A percentile compares a stretch with the other conserved stretches of the same genome.
These are phyloP conservation scores for Aspergillus neotritici DNA, from an alignment of 2,329 filamentous ascomycete species.

Conservation along the genomic window DNA sequence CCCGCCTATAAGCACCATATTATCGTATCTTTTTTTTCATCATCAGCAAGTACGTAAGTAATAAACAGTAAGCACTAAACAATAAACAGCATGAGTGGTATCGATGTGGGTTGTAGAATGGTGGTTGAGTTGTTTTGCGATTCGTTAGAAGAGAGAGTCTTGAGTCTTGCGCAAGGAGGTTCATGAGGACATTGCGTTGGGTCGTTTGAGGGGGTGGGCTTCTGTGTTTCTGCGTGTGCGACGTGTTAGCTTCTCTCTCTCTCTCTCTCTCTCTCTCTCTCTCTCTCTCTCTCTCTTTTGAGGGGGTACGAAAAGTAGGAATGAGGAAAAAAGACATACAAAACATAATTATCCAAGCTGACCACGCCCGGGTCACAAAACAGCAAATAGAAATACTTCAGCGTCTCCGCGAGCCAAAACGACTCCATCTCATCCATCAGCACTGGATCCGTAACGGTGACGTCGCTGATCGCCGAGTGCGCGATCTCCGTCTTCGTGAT, in stretches of 20 bases:
- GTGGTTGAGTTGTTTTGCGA: too few relatives aligned
- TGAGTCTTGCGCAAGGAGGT: too few relatives aligned
- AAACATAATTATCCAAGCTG: slow-evolving; percentile 43
- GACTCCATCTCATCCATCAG: slow-evolving; percentile 64
- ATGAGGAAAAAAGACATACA: slow-evolving; percentile 30
- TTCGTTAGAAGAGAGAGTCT: too few relatives aligned
- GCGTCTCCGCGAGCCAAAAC: slow-evolving; percentile 59
- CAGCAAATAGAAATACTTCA: slow-evolving; percentile 46
- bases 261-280: too few relatives aligned
- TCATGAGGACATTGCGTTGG: slow-evolving; percentile 14
- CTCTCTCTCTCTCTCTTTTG: too few relatives aligned
- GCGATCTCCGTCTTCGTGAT: slow-evolving; percentile 58
- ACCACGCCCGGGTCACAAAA: slow-evolving; percentile 41
- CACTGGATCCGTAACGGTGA: slow-evolving; percentile 47
- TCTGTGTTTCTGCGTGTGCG: slow-evolving; percentile 36
- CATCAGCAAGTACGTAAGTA: too few relatives aligned
- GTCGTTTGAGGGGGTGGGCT: slow-evolving; percentile 37
- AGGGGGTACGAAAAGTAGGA: neutral
- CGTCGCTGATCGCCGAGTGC: slow-evolving; percentile 61
- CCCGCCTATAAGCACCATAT: too few relatives aligned
- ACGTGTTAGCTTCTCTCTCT: slow-evolving; percentile 2
- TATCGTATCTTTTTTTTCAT: too few relatives aligned
- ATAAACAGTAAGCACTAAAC: too few relatives aligned
- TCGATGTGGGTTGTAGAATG: too few relatives aligned
- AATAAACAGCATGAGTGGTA: too few relatives aligned